Percentiles rank a stretch among this genome's conserved stretches.
Conservation (phyloP, 2,329 filamentous ascomycete genomes). For the Fusarium albidum region DNA sequence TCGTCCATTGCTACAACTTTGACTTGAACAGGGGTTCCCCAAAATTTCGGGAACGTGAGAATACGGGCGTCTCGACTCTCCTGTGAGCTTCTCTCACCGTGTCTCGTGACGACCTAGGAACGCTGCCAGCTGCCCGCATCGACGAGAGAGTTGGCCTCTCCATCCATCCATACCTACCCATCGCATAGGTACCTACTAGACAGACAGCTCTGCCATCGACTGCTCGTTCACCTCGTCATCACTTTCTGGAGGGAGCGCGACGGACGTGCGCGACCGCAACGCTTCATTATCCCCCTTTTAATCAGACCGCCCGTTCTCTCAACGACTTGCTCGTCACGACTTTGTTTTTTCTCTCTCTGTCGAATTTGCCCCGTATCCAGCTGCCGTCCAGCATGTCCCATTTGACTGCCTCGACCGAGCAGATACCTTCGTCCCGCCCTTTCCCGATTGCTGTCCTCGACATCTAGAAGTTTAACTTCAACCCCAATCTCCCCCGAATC, state of each 20-base stretch:
- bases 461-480: conserved; percentile 8
- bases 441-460: conserved; percentile 10
- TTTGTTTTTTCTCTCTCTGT: conserved; percentile 9
- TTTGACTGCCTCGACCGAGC: conserved; percentile 19
- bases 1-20: conserved; percentile 24
- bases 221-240: conserved; percentile 25
- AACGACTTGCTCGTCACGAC: conserved; percentile 1
- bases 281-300: conserved; percentile 29
- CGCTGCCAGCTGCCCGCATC: conserved; percentile 6
- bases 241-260: conserved; percentile 17
- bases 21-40: conserved; percentile 33
- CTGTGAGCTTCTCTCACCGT: not conserved
- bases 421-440: conserved; percentile 18
- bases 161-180: conserved; percentile 1
- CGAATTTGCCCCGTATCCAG: conserved; percentile 2
- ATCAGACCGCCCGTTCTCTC: conserved; percentile 16
- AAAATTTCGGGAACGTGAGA: conserved; percentile 27
- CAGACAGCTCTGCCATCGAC: conserved; percentile 14
- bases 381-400: conserved; percentile 36
- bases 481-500: conserved; percentile 9
- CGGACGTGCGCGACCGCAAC: conserved; percentile 24
- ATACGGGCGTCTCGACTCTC: conserved; percentile 6
- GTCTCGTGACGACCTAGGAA: conserved; percentile 21
- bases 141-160: not conserved
- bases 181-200: not conserved